A percentile compares a stretch with the other conserved stretches of the same genome.
These are phyloP conservation scores for Daldinia sp. DNA, from an alignment of 2,329 filamentous ascomycete genomes.

Conservation along the genomic window DNA sequence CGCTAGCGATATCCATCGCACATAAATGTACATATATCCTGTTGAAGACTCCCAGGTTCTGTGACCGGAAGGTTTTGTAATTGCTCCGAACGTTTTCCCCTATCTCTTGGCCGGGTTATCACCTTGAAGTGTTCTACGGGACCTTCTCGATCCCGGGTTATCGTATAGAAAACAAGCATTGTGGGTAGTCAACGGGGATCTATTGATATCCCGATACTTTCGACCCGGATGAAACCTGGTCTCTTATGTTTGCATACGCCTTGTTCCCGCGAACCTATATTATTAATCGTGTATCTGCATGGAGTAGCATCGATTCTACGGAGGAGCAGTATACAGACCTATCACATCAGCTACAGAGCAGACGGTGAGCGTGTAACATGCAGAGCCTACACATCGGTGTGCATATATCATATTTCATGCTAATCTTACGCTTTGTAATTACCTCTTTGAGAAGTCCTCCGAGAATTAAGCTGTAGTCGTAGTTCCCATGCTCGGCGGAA, in stretches of 20 bases:
- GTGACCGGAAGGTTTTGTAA: neutral
- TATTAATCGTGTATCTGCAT: neutral
- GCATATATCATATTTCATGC: neutral
- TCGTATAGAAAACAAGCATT: neutral
- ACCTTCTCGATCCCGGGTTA: neutral
- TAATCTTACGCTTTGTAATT: neutral
- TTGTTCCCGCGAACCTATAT: neutral
- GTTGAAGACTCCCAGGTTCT: neutral
- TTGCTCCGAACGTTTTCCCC: neutral
- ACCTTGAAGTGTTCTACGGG: neutral
- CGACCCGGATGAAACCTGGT: neutral
- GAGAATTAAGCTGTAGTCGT: conserved; percentile 9
- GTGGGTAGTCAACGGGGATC: neutral
- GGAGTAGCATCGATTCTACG: neutral
- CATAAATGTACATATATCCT: neutral
- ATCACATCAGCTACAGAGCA: neutral
- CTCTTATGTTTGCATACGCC: neutral
- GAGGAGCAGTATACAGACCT: neutral
- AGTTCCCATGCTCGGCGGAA: conserved; percentile 1
- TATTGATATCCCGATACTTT: neutral
- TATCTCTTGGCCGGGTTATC: neutral
- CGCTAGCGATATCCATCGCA: neutral
- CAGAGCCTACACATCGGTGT: neutral
- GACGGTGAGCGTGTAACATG: neutral
- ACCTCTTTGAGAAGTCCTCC: conserved; percentile 19